Percentiles rank a stretch among this genome's conserved stretches.
Evolutionary conservation across 2,329 filamentous ascomycete genomes (phyloP).

Genomic region (Aspergillus viridinutans): DNA sequence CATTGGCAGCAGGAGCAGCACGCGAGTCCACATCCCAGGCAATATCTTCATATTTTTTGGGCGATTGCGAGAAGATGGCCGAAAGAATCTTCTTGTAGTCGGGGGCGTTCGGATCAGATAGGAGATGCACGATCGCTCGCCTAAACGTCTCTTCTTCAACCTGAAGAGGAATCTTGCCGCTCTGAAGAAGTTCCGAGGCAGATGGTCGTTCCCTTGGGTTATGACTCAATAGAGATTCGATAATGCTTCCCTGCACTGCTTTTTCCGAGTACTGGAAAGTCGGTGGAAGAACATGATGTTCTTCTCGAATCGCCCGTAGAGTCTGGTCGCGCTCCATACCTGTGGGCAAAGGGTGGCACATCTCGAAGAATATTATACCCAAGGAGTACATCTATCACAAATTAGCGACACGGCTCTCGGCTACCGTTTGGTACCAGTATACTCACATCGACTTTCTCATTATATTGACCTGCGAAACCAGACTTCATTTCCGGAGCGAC

Average conservation of each 20-base stretch:
- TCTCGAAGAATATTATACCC: conserved; percentile 97
- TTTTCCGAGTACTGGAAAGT: conserved; percentile 70
- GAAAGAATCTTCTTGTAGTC: conserved; percentile 87
- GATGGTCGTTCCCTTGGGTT: conserved; percentile 78
- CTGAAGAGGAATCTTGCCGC: conserved; percentile 81
- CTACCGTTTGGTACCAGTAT: not conserved
- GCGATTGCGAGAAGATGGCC: conserved; percentile 72
- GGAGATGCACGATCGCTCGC: conserved; percentile 71
- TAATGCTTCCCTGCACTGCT: conserved; percentile 67
- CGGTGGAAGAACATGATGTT: conserved; percentile 63
- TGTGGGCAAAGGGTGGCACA: conserved; percentile 66
- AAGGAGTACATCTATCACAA: conserved; percentile 78
- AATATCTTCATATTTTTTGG: conserved; percentile 75
- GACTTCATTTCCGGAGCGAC: conserved; percentile 88
- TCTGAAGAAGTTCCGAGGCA: conserved; percentile 75
- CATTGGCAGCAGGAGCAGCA: conserved; percentile 47
- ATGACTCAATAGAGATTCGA: conserved; percentile 75
- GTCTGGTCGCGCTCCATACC: conserved; percentile 62
- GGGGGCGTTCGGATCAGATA: conserved; percentile 73
- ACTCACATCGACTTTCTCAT: conserved; percentile 82
- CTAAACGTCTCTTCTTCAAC: conserved; percentile 90
- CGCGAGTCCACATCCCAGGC: conserved; percentile 67
- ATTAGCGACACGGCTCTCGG: not conserved
- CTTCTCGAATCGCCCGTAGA: conserved; percentile 64
- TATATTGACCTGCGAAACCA: conserved; percentile 70